These are phyloP conservation scores for Aspergillus incahuasiensis DNA, from an alignment of 495 filamentous ascomycete species.

Conservation along the genomic window DNA sequence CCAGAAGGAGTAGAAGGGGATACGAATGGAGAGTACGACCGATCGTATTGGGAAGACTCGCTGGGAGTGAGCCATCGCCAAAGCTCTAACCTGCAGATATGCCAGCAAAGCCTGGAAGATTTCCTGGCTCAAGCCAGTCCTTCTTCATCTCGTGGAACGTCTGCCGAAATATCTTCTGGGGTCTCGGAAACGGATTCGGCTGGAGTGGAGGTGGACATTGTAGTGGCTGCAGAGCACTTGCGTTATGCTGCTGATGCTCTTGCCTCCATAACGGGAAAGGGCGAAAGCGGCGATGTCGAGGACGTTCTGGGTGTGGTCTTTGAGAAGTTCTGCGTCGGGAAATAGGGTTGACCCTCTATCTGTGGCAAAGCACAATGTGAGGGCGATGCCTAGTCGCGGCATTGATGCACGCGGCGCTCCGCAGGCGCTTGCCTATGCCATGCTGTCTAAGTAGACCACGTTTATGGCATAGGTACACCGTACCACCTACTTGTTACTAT, in stretches of 20 bases:
- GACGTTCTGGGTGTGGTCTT: slow-evolving; percentile 97
- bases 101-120: slow-evolving; percentile 59
- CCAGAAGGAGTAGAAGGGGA: slow-evolving; percentile 40
- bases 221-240: slow-evolving; percentile 86
- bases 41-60: slow-evolving; percentile 71
- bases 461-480: too few species aligned
- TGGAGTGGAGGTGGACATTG: slow-evolving; percentile 65
- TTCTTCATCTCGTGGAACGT: background rate
- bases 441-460: too few species aligned
- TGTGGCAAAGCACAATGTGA: too few species aligned
- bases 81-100: slow-evolving; percentile 70
- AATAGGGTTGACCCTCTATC: slow-evolving; percentile 29
- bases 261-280: slow-evolving; percentile 81
- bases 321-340: slow-evolving; percentile 88
- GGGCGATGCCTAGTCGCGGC: too few species aligned
- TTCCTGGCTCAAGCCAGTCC: slow-evolving; percentile 51
- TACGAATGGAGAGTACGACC: slow-evolving; percentile 36
- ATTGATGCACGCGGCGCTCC: too few species aligned
- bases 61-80: slow-evolving; percentile 89
- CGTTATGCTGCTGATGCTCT: slow-evolving; percentile 76
- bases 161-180: background rate
- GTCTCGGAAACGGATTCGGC: slow-evolving; percentile 6
- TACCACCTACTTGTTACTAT: too few species aligned
- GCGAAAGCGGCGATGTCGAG: slow-evolving; percentile 87
- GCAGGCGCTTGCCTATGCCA: too few species aligned